Evolutionary conservation across 371 early-diverging fungal species (phyloP).

Genomic region (Saksenaea oblongispora): DNA sequence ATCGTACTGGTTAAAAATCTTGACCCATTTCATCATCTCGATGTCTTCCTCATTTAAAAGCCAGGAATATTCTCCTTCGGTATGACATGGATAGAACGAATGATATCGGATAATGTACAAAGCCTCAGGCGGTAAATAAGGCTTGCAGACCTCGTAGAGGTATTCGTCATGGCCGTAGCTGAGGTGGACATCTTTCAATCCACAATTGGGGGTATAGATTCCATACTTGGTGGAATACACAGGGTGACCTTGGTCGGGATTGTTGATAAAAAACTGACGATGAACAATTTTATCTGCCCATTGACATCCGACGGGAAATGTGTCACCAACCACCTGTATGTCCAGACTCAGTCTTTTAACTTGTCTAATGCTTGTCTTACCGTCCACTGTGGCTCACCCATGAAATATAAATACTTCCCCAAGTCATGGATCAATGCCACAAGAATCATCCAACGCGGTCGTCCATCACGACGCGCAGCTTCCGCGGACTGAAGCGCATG

Average conservation of each 20-base stretch:
- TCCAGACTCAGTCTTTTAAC: not conserved
- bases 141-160: conserved; percentile 52
- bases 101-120: conserved; percentile 56
- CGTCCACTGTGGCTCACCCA: conserved; percentile 58
- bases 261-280: conserved; percentile 35
- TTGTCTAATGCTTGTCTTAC: conserved; percentile 18
- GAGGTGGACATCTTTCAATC: conserved; percentile 51
- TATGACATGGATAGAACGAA: conserved; percentile 61
- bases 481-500: conserved; percentile 65
- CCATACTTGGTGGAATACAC: conserved; percentile 45
- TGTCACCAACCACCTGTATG: conserved; percentile 19
- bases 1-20: conserved; percentile 59
- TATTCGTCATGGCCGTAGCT: conserved; percentile 68
- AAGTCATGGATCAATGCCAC: conserved; percentile 59
- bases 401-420: conserved; percentile 54
- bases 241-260: conserved; percentile 45
- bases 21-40: conserved; percentile 53
- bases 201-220: conserved; percentile 57
- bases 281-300: conserved; percentile 45
- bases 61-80: conserved; percentile 46
- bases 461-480: conserved; percentile 50
- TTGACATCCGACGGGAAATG: conserved; percentile 23
- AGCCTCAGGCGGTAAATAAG: conserved; percentile 53
- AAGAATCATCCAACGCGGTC: conserved; percentile 58
- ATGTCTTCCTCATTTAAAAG: conserved; percentile 50